Evolutionary conservation across 495 filamentous ascomycete species (phyloP).

Genomic region (Daldinia vernicosa): DNA sequence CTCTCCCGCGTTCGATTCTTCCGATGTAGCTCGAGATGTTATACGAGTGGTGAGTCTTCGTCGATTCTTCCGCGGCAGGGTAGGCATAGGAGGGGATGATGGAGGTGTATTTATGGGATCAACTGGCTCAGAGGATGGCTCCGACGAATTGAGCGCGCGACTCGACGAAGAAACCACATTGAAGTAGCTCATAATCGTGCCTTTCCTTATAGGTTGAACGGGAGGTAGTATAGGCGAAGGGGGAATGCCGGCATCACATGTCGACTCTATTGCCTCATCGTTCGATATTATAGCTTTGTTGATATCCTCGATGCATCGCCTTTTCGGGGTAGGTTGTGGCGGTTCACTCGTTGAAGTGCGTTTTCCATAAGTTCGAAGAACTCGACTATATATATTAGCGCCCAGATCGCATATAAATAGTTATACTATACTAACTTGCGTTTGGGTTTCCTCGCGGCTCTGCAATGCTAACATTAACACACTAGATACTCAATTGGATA

Average conservation of each 20-base stretch:
- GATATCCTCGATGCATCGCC: conserved; percentile 17
- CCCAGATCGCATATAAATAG: neutral
- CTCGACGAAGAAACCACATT: conserved; percentile 41
- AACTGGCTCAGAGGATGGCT: conserved; percentile 20
- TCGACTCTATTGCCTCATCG: neutral
- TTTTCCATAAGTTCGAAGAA: conserved; percentile 56
- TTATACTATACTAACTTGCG: conserved; percentile 14
- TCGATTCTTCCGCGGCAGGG: conserved; percentile 34
- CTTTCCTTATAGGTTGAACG: conserved; percentile 38
- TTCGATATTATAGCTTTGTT: neutral
- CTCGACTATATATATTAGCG: conserved; percentile 43
- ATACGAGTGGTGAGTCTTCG: conserved; percentile 52
- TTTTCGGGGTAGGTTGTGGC: conserved; percentile 33
- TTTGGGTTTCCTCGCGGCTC: conserved; percentile 2
- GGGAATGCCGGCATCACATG: neutral
- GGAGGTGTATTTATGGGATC: conserved; percentile 41
- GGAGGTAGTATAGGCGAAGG: conserved; percentile 24
- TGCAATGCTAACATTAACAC: conserved; percentile 5
- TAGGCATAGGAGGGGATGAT: conserved; percentile 40
- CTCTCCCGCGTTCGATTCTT: conserved; percentile 1
- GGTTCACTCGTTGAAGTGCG: conserved; percentile 32
- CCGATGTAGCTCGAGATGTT: conserved; percentile 16
- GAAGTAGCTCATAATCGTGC: conserved; percentile 57
- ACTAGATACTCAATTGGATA: neutral
- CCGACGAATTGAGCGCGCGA: conserved; percentile 18